Conservation (phyloP, 805 yeast species). For the Kodamaea restingae region DNA sequence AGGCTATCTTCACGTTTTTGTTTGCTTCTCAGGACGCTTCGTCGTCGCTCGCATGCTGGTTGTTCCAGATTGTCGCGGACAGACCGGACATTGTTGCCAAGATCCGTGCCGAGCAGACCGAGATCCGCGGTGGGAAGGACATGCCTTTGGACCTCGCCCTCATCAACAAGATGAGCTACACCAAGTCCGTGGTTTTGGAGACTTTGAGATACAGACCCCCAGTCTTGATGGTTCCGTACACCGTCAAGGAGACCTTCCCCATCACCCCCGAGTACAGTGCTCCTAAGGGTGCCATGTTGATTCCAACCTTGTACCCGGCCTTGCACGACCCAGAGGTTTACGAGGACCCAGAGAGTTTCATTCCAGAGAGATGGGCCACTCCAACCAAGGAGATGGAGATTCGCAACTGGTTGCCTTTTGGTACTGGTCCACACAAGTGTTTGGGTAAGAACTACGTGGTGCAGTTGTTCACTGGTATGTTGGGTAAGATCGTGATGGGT, state of each 20-base stretch:
- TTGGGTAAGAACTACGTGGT: slow-evolving; percentile 91
- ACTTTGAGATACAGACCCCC: slow-evolving; percentile 95
- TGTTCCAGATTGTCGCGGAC: slow-evolving; percentile 93
- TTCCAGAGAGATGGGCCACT: slow-evolving; percentile 96
- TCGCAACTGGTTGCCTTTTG: slow-evolving; percentile 95
- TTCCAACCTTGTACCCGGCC: slow-evolving; percentile 93
- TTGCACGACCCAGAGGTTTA: slow-evolving; percentile 97
- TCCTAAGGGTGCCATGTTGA: slow-evolving; percentile 96
- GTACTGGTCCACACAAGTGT: slow-evolving; percentile 96
- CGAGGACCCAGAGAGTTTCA: slow-evolving; percentile 88
- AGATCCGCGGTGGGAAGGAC: slow-evolving; percentile 73
- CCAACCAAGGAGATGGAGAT: slow-evolving; percentile 70
- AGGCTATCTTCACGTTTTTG: slow-evolving; percentile 92
- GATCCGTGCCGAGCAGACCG: slow-evolving; percentile 86
- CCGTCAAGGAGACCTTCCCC: slow-evolving; percentile 82
- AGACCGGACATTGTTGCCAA: slow-evolving; percentile 86
- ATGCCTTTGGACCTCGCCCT: slow-evolving; percentile 62
- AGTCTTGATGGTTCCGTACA: slow-evolving; percentile 96
- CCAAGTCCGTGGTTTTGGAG: slow-evolving; percentile 88
- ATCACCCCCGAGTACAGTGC: slow-evolving; percentile 80
- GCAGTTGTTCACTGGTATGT: slow-evolving; percentile 81
- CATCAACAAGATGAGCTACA: slow-evolving; percentile 83
- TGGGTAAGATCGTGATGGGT: slow-evolving; percentile 84
- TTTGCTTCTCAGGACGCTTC: slow-evolving; percentile 99
- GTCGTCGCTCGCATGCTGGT: slow-evolving; percentile 95